phyloP scores from a whole-genome alignment of 2,329 filamentous ascomycete genomes.

The Penicillium sp. region DNA sequence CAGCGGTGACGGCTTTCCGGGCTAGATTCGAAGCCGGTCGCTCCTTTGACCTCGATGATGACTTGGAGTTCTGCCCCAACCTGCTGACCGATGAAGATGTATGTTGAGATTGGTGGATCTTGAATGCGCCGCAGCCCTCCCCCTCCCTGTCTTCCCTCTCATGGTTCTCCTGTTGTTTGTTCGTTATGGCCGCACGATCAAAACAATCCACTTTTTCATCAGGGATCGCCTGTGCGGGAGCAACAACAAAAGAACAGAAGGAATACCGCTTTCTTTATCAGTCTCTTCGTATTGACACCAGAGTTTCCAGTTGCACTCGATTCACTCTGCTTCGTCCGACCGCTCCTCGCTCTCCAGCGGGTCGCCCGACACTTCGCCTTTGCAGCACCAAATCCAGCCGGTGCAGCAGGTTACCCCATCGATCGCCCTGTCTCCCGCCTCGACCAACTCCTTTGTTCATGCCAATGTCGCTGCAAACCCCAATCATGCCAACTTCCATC shows the following conservation, averaged over 20 bases:
- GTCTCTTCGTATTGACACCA: conserved; percentile 24
- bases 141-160: background rate
- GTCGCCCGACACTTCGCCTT: conserved; percentile 87
- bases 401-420: conserved; percentile 74
- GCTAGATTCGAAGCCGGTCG: conserved; percentile 86
- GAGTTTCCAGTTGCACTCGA: conserved; percentile 73
- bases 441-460: conserved; percentile 62
- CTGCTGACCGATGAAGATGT: conserved; percentile 93
- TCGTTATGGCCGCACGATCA: background rate
- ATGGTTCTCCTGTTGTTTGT: background rate
- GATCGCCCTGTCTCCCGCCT: conserved; percentile 69
- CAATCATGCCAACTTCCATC: conserved; percentile 82
- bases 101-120: conserved; percentile 40
- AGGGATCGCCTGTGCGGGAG: background rate
- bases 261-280: background rate
- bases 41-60: conserved; percentile 94
- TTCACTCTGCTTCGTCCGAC: conserved; percentile 86
- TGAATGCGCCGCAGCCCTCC: background rate
- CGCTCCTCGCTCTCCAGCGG: conserved; percentile 93
- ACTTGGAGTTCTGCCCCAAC: conserved; percentile 92
- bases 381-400: conserved; percentile 77
- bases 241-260: background rate
- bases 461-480: conserved; percentile 66
- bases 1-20: conserved; percentile 76
- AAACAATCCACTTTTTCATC: background rate